Conservation (phyloP, 805 yeast species). For the Helenozyma rhizophorensis region DNA sequence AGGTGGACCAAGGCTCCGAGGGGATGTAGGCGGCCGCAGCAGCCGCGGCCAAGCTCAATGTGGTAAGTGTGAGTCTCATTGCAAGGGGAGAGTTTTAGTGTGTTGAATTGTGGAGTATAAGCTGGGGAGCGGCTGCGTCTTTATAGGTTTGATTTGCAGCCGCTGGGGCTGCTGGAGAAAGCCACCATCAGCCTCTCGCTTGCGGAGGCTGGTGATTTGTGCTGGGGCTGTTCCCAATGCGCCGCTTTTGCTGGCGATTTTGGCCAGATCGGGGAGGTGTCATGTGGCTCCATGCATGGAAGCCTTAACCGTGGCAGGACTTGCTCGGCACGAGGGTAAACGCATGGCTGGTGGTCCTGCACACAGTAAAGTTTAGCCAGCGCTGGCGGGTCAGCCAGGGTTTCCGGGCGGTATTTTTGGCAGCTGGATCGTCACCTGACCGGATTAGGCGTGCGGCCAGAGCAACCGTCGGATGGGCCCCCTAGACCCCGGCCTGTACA, state of each 20-base stretch:
- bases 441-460: no score
- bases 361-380: no score
- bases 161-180: not conserved
- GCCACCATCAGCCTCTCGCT: not conserved
- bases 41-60: conserved; percentile 38
- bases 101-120: not conserved
- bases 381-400: no score
- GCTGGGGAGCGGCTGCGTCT: not conserved
- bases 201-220: not conserved
- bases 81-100: not conserved
- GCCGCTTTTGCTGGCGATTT: not conserved
- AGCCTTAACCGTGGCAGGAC: no score
- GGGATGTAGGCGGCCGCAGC: conserved; percentile 62
- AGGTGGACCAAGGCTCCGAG: conserved; percentile 64
- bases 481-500: no score
- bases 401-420: no score
- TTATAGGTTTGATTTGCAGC: conserved; percentile 1
- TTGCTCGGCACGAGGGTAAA: no score
- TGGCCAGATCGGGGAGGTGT: not conserved
- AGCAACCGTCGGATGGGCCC: no score
- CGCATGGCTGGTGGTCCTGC: no score
- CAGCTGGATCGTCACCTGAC: no score
- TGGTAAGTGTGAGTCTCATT: conserved; percentile 14
- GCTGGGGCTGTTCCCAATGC: conserved; percentile 1
- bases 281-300: no score